Evolutionary conservation across 2,329 filamentous ascomycete genomes (phyloP), one percentile per base, ranked within the genome.

Genomic region (Xylariaceae sp.): DNA sequence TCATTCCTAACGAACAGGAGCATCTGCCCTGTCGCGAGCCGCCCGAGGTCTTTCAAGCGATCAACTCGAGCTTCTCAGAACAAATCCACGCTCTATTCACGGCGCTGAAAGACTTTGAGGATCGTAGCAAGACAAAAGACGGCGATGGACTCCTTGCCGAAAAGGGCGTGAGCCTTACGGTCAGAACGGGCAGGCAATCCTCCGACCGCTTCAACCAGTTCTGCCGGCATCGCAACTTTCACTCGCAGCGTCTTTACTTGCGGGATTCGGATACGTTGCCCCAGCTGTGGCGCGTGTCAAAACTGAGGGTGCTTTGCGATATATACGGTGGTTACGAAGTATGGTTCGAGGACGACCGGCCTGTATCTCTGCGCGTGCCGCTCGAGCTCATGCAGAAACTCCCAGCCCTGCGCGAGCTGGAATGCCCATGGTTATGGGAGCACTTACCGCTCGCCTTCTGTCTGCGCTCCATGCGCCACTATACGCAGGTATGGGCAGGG

Each of bases 361-460:
- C 55, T 9, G 48, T 56, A 4, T 56, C 55, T 6, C 45, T 45
- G 37, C 45, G 55, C 55, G 47, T 51, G 50, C 56, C 50, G 18
- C 30, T 57, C 49, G 56, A 57, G 30, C 49, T 57, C 39, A 18
- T 39, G 6, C 9, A 37, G 4, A n/a, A 23, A 15, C 56, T 57
- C 56, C 57, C 39, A 42, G 18, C 30, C 23, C 34, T 56, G 39
- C 34, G 55, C 34, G 55, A 56, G 35, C 62, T 67, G 39, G 57
- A 64, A 17, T 65, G 57, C 60, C 63, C 64, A 17, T 66, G 64
- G 63, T 45, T 67, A 48, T 67, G 62, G 62, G 65, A 64, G 62
- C 58, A 53, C 53, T 18, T 63, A 44, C 65, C 64, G 17, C 51
- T 62, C 45, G 60, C 65, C 37, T 66, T 58, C 37, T 55, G 49